Percentiles rank a stretch among this genome's conserved stretches.
phyloP scores from a whole-genome alignment of 306 rosid genomes.

The Castanea crenata region DNA sequence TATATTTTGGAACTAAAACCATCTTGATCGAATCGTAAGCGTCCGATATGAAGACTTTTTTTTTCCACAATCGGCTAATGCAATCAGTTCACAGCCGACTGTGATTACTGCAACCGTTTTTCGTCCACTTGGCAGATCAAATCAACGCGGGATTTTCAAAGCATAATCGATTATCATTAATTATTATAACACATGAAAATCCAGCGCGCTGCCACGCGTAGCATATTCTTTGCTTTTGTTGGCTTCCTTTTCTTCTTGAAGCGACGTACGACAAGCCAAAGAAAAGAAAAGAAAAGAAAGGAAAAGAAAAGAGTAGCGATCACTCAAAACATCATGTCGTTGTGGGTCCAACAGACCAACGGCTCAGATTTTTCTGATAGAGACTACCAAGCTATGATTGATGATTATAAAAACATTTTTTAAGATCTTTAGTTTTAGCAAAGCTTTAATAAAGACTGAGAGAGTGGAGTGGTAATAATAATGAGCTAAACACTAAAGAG shows the following conservation, averaged over 20 bases:
- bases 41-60: no score
- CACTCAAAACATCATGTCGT: not conserved
- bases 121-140: no score
- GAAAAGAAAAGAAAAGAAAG: not conserved
- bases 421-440: no score
- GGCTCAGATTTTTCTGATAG: slow-evolving; percentile 16
- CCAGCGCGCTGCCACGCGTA: slow-evolving; percentile 30
- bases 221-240: slow-evolving; percentile 26
- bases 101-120: no score
- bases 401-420: not conserved
- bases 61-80: no score
- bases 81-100: no score
- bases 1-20: no score
- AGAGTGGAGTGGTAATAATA: not conserved
- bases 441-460: not conserved
- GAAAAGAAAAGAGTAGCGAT: not conserved
- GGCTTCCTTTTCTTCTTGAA: not conserved
- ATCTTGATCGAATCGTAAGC: no score
- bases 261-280: no score
- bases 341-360: slow-evolving; percentile 6
- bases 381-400: not conserved
- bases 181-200: no score
- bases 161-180: no score
- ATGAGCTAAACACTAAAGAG: not conserved
- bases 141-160: no score